Base-by-base conservation (phyloP, 495 filamentous ascomycete species). In the Podospora anserina region DNA sequence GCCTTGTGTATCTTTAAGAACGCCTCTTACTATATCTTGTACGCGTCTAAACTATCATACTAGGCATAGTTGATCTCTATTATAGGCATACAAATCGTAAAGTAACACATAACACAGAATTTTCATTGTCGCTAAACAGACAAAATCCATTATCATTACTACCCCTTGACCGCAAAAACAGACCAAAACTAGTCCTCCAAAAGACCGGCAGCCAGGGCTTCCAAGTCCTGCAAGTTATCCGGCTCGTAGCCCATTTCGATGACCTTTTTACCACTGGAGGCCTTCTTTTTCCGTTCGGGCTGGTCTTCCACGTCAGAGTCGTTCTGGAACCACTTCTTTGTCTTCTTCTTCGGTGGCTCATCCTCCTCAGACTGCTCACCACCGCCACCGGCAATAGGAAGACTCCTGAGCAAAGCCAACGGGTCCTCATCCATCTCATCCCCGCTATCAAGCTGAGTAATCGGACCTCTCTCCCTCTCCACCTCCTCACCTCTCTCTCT, bases 151-250 rank as follows among this genome's bases (percentile, higher is more conserved):
- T 39, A 39, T 39, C 34, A 39, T 39, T 4, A 39, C 34, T 39
- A 5, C 34, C 34, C 34, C 34, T 6, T 39, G 34, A 11, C 34
- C 11, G 34, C 3, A 5, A 39, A 11, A 23, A 57, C 54, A 57
- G 20, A 18, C 16, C 20, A 57, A 23, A 16, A n/a, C 56, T 68
- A 83, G 63, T 81, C 83, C 64, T 85, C 90, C 74, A 98, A 82
- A 75, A 97, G 80, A 2, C 92, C 93, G 70, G 90, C 87, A 70
- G 94, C 94, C 85, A 96, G 74, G 65, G 90, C 88, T 79, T 98
- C 94, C 77, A 97, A 81, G 84, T 97, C 92, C 73, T 94, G 91
- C 80, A 97, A 78, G 27, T 90, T 96, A 78, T 94, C 88, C 65
- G 92, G 92, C 78, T 90, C 88, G 55, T 87, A 80, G 27, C 82